Evolutionary conservation across 352 stramenopile genomes (phyloP), one percentile per base, ranked within the genome.

Genomic region (Phytopythium litorale): DNA sequence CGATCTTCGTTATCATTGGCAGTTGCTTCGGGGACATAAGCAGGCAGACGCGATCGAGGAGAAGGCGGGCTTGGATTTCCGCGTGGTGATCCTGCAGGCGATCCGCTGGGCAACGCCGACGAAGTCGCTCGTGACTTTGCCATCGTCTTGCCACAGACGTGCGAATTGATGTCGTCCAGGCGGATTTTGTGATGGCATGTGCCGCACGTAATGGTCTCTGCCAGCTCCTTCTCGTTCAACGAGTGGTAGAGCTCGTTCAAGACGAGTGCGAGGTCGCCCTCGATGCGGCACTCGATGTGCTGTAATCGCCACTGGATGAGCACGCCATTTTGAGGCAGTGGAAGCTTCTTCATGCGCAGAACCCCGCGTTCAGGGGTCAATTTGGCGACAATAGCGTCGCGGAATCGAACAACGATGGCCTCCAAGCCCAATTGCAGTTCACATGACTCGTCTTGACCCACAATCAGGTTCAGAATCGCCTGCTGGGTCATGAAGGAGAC

Each of bases 381-480:
- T 25, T 75, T 70, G 45, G 88, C 63, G 25, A 88, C 66, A 3
- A 85, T 59, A 3, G 71, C 70, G 43, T 83, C 72, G 57, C 79
- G 72, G 48, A 84, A 84, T 45, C 65, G 58, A 13, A 80, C 58
- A 7, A 51, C 66, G 28, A 87, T n/a, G 23, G 82, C 72, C 42
- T 85, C 68, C 4, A 89, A 56, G 30, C 77, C 88, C 45, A 89
- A 52, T 45, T 91, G 77, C 12, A 88, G 30, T 30, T 89, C 77
- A 15, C 60, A 66, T 7, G 65, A 56, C 1, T 63, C 66, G 32
- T 78, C 66, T 11, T 68, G 76, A 37, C 85, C 67, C 23, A 84
- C 60, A 52, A 88, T 88, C 57, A 79, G 48, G 52, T 82, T 91
- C 9, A 85, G 51, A 3, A 74, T 71, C 1, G 65, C 70, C 45